Base-by-base conservation (phyloP, 108 stramenopile species). In the Nitzschia putrida region DNA sequence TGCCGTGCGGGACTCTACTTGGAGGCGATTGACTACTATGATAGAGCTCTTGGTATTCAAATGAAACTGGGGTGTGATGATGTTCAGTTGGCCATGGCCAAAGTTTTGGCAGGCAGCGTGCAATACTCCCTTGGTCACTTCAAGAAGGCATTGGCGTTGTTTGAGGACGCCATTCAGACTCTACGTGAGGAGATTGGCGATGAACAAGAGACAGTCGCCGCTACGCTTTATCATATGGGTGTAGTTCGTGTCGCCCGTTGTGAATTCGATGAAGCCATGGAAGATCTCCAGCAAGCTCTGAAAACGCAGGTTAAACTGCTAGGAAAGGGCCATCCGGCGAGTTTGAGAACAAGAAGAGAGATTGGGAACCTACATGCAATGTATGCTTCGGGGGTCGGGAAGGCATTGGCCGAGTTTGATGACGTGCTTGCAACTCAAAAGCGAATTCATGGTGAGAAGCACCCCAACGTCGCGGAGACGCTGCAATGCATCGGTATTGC, bases 11-110 rank as follows among this genome's bases (percentile, higher is more conserved):
- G 89, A 47, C 24, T 77, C 11, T 83, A 63, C 57, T 65, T 73
- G 37, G 73, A 90, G 78, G 89, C 89, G 8, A 73, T 90, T 51
- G 86, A 87, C 64, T 87, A 90, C 60, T 85, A 90, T 55, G 81
- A 87, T 58, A 68, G 72, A 41, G 85, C 86, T 10, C 69, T 87
- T 34, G 73, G 69, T 3, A 73, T 85, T 39, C 86, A 90, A 69
- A 73, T 74, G 66, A 78, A 80, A 18, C 52, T 74, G 24, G 85
- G 85, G 12, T 82, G 81, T 43, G 78, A 73, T 68, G 82, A 78
- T 59, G 80, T 71, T 50, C 81, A 87, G 71, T 76, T 78, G 39
- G 86, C 89, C 8, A 85, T 85, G 76, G 83, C 83, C 11, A 71
- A 72, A 26, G 86, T 90, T 8, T 50, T 90, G 25, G 85, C 76